phyloP scores from a whole-genome alignment of 768 basidiomycete species.

The Coprinellus micaceus region DNA sequence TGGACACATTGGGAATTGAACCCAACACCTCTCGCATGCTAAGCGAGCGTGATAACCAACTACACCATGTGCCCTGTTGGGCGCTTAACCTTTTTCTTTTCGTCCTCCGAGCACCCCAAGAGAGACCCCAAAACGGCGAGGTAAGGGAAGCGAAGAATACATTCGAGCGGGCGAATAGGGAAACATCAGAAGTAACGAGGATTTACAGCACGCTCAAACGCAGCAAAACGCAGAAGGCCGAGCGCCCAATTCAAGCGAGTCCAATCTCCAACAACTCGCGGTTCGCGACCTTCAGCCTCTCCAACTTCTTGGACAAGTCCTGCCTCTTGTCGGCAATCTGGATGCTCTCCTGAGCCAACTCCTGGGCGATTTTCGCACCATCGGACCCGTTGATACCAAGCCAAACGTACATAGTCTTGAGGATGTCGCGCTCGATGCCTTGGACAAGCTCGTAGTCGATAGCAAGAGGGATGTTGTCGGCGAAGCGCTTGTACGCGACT shows the following conservation, averaged over 20 bases:
- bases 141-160: no score
- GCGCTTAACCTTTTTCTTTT: no score
- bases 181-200: no score
- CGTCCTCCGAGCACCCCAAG: no score
- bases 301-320: slow-evolving; percentile 48
- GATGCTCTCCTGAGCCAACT: slow-evolving; percentile 49
- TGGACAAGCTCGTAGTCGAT: slow-evolving; percentile 56
- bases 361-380: slow-evolving; percentile 43
- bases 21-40: slow-evolving; percentile 2
- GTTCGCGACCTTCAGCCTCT: slow-evolving; percentile 33
- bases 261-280: slow-evolving; percentile 11
- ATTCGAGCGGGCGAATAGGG: no score
- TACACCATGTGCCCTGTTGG: not conserved
- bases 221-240: no score
- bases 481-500: slow-evolving; percentile 62
- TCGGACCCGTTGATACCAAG: slow-evolving; percentile 51
- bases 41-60: not conserved
- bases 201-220: no score
- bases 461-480: slow-evolving; percentile 52
- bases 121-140: no score
- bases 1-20: slow-evolving; percentile 1
- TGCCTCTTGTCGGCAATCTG: slow-evolving; percentile 40
- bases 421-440: slow-evolving; percentile 45
- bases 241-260: not conserved
- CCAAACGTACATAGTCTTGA: slow-evolving; percentile 41